Evolutionary conservation across 768 basidiomycete species (phyloP), one percentile per base, ranked within the genome.

Genomic region (Gymnopilus dilepis): DNA sequence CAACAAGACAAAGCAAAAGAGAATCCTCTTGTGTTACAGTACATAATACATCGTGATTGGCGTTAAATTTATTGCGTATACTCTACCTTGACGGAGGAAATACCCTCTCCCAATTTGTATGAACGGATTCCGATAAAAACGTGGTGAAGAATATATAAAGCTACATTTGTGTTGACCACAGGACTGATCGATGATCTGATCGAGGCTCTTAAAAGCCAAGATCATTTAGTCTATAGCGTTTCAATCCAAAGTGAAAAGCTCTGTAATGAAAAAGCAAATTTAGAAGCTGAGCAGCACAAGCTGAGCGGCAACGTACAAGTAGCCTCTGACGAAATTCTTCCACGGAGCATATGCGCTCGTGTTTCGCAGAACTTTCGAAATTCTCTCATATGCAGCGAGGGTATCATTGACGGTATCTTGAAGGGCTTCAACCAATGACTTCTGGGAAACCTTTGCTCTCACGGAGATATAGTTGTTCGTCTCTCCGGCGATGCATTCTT

Each of bases 401-500:
- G 59, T 56, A 21, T 60, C 59, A n/a, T 60, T 38, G 2, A 48
- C 41, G 5, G 45, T 48, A 17, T 60, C 59, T 26, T 38, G 52
- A 11, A 60, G 28, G 22, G 52, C 42, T 11, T 60, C 59, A 5
- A 19, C 30, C 24, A 37, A 13, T n/a, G 30, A 37, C 31, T 50
- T 55, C 19, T 55, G 19, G 2, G 53, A 28, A 8, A 40, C 34
- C 13, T 55, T 33, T 17, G 59, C 59, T 7, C 53, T 54, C 22
- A 33, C 54, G 43, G 52, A 56, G 5, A 60, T 43, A 19, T 55
- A 60, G 24, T 60, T 60, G 31, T 54, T 56, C 26, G 38, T 60
- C 13, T 60, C 59, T 50, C 53, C 59, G 7, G 41, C 53, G 11
- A 55, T 17, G 12, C 47, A 52, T 34, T 60, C 59, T 24, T 62